These are phyloP conservation scores for Telopea speciosissima DNA, from an alignment of 177 flowering plant species.

Conservation along the genomic window DNA sequence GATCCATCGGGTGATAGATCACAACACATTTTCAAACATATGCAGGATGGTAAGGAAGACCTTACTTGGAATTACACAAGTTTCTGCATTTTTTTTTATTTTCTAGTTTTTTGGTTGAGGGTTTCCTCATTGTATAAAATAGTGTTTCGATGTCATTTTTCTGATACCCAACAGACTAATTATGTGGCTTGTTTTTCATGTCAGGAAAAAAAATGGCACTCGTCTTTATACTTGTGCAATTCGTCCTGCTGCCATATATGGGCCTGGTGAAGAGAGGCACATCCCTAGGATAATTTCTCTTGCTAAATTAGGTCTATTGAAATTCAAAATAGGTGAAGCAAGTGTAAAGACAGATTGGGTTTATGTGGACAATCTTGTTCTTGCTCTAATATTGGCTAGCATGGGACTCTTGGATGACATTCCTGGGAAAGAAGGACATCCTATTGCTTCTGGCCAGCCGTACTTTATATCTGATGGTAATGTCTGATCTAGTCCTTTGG, in stretches of 20 bases:
- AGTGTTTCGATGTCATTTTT: background rate
- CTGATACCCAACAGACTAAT: background rate
- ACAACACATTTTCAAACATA: background rate
- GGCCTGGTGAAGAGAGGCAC: conserved; percentile 98
- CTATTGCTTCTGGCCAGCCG: conserved; percentile 92
- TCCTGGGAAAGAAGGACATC: conserved; percentile 51
- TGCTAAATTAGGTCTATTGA: conserved; percentile 65
- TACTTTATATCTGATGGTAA: conserved; percentile 94
- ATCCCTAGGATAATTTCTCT: conserved; percentile 71
- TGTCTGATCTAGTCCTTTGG: background rate
- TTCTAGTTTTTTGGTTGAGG: background rate
- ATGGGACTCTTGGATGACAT: conserved; percentile 91
- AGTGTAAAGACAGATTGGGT: conserved; percentile 83
- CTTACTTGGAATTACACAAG: background rate
- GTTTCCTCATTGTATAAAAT: background rate
- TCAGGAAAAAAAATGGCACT: conserved; percentile 49
- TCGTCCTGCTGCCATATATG: conserved; percentile 95
- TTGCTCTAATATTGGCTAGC: conserved; percentile 82
- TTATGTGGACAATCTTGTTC: conserved; percentile 84
- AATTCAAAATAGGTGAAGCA: conserved; percentile 57
- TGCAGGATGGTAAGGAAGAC: background rate
- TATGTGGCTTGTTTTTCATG: background rate
- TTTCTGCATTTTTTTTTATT: background rate
- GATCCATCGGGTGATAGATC: background rate
- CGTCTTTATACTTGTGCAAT: conserved; percentile 77